Percentiles rank a stretch among this genome's conserved stretches.
Evolutionary conservation across 2,329 filamentous ascomycete species (phyloP).

Genomic region (Hymenotorrendiella dingleyae): DNA sequence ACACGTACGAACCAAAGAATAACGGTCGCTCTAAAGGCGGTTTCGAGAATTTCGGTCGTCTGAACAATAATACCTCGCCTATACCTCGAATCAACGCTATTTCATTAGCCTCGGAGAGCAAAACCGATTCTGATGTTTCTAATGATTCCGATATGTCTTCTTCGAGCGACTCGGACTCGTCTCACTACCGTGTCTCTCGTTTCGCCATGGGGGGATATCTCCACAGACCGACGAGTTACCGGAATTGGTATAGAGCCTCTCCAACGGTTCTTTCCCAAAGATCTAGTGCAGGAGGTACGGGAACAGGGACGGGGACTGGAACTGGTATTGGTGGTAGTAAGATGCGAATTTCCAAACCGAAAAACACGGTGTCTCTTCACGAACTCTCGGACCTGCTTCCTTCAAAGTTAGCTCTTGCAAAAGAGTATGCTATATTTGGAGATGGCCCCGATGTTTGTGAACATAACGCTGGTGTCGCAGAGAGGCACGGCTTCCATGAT

Average conservation of each 20-base stretch:
- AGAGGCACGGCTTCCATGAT: slow-evolving; percentile 63
- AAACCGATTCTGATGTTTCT: slow-evolving; percentile 34
- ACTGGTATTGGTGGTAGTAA: slow-evolving; percentile 41
- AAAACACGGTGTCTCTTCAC: slow-evolving; percentile 70
- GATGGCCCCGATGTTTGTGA: slow-evolving; percentile 74
- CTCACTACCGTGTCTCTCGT: slow-evolving; percentile 25
- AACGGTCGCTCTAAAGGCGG: slow-evolving; percentile 42
- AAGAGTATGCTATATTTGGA: slow-evolving; percentile 78
- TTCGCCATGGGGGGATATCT: slow-evolving; percentile 28
- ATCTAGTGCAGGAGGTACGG: slow-evolving; percentile 33
- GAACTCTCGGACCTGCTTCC: slow-evolving; percentile 67
- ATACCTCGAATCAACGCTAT: slow-evolving; percentile 35
- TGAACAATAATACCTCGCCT: slow-evolving; percentile 44
- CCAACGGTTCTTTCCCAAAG: slow-evolving; percentile 30
- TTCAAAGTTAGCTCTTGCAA: slow-evolving; percentile 69
- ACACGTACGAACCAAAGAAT: slow-evolving; percentile 41
- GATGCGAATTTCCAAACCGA: slow-evolving; percentile 35
- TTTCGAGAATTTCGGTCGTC: slow-evolving; percentile 58
- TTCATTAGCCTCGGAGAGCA: slow-evolving; percentile 30
- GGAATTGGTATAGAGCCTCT: slow-evolving; percentile 23
- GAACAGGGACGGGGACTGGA: slow-evolving; percentile 53
- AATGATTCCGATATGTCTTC: slow-evolving; percentile 28
- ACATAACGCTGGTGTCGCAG: slow-evolving; percentile 76
- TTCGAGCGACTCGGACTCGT: slow-evolving; percentile 31
- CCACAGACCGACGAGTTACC: slow-evolving; percentile 18